These are phyloP conservation scores for Xenoacremonium recifei DNA, from an alignment of 2,329 filamentous ascomycete genomes.

Conservation along the genomic window DNA sequence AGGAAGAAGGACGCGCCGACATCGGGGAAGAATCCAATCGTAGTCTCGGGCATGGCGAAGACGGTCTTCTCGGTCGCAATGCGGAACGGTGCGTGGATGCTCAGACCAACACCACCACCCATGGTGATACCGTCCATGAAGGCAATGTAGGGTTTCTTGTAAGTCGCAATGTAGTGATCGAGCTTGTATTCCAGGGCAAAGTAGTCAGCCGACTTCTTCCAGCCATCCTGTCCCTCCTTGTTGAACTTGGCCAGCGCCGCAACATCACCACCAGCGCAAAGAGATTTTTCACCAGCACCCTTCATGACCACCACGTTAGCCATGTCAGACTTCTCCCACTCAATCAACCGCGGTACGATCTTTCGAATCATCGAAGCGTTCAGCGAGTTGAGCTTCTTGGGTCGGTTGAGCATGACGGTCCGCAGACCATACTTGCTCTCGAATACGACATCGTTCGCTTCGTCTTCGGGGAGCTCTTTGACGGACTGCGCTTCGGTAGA, in stretches of 20 bases:
- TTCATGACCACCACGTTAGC: slow-evolving; percentile 93
- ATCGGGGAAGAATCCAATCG: slow-evolving; percentile 97
- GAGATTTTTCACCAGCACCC: slow-evolving; percentile 78
- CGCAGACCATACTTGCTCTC: slow-evolving; percentile 84
- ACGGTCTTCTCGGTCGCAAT: slow-evolving; percentile 94
- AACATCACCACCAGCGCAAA: slow-evolving; percentile 95
- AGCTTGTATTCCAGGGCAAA: slow-evolving; percentile 95
- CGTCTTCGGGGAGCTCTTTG: slow-evolving; percentile 65
- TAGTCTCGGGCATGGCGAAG: slow-evolving; percentile 98
- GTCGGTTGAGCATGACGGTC: slow-evolving; percentile 91
- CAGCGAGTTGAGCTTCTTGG: slow-evolving; percentile 86
- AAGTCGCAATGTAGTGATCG: slow-evolving; percentile 92
- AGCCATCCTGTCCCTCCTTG: slow-evolving; percentile 63
- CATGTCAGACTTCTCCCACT: slow-evolving; percentile 94
- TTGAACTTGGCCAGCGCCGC: slow-evolving; percentile 74
- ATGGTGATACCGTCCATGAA: slow-evolving; percentile 99
- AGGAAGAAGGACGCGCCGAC: slow-evolving; percentile 97
- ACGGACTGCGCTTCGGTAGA: slow-evolving; percentile 36
- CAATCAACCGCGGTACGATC: slow-evolving; percentile 82
- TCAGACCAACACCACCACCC: slow-evolving; percentile 94
- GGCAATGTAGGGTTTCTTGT: slow-evolving; percentile 87
- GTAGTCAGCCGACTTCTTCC: slow-evolving; percentile 75
- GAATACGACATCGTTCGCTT: slow-evolving; percentile 90
- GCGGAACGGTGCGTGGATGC: slow-evolving; percentile 90
- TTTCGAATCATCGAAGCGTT: slow-evolving; percentile 94